These are phyloP conservation scores for Conidiobolus incongruus DNA, from an alignment of 371 early-diverging fungal genomes.

Conservation along the genomic window DNA sequence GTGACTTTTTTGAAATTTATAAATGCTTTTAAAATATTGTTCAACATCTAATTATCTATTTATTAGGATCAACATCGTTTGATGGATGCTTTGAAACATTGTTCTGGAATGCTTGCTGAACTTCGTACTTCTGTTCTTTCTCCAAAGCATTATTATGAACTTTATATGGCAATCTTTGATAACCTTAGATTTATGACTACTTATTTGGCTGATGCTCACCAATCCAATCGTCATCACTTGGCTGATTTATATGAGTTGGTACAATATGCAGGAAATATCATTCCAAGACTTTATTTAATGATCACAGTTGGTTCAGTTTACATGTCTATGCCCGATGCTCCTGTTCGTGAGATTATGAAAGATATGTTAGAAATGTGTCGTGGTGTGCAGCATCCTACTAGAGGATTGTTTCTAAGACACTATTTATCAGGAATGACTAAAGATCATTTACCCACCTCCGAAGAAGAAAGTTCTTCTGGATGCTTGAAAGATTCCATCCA, in stretches of 20 bases:
- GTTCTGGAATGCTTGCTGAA: conserved; percentile 88
- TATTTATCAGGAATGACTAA: conserved; percentile 81
- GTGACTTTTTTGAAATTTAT: background rate
- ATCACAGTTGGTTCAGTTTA: conserved; percentile 88
- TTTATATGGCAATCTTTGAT: conserved; percentile 95
- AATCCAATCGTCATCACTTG: conserved; percentile 60
- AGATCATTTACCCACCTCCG: conserved; percentile 50
- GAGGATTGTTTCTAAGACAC: conserved; percentile 85
- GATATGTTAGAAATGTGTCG: conserved; percentile 95
- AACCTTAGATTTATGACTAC: conserved; percentile 69
- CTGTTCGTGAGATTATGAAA: conserved; percentile 80
- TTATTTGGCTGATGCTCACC: conserved; percentile 69
- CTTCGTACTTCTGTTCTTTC: conserved; percentile 77
- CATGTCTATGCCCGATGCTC: conserved; percentile 67
- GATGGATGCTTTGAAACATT: conserved; percentile 89
- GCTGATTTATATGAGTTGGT: conserved; percentile 91
- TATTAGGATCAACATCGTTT: conserved; percentile 59
- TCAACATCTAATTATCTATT: background rate
- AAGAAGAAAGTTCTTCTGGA: conserved; percentile 12
- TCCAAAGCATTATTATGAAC: conserved; percentile 91
- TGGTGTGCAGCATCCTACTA: conserved; percentile 91
- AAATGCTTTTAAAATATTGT: background rate
- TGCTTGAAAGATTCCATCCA: conserved; percentile 47
- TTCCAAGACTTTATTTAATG: conserved; percentile 94
- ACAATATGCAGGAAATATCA: conserved; percentile 89